Base-by-base conservation (phyloP, 805 yeast species). In the Helenozyma rhizophorensis region DNA sequence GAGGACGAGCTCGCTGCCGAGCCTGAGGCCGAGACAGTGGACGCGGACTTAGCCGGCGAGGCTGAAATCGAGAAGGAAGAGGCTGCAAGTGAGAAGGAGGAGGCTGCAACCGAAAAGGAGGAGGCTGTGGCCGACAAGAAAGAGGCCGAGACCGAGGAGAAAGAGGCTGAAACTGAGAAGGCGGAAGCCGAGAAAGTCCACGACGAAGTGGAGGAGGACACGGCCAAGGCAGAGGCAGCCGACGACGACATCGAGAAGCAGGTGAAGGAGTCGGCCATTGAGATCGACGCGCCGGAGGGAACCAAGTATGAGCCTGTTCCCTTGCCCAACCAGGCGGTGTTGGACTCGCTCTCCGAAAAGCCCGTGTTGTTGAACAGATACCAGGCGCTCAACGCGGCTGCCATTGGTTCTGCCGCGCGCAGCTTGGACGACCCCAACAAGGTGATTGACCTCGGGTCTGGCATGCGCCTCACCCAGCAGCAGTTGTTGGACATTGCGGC, bases 401-500 rank as follows among this genome's bases (percentile, higher is more conserved):
- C 78, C n/a, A 51, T 58, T 32, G 64, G 63, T 31, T 65, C 78
- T 7, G 57, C 68, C 45, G 55, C 68, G 26, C 64, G 64, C 23
- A 56, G 53, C 26, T 58, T 74, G 38, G 72, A 67, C 36, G 75
- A 72, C 46, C 74, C 76, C 2, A 66, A 70, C 42, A 63, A 71
- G 53, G 52, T 66, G 15, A 54, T 74, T 42, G 70, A 72, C 43
- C 58, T 75, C 40, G 81, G 81, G 34, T 67, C 72, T 27, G 80
- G 80, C 13, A 62, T 74, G 51, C 60, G 51, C 28, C 60, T 75
- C 62, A 69, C 80, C 28, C 77, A 75, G 44, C 69, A 68, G 34
- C 77, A 74, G 51, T 66, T 75, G 40, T 60, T 72, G 44, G 80
- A 65, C 31, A 69, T 75, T 48, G 80, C 80, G 14, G 70, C 72